Evolutionary conservation across 306 rosid genomes (phyloP), one percentile per base, ranked within the genome.

Genomic region (Citrullus colocynthis): DNA sequence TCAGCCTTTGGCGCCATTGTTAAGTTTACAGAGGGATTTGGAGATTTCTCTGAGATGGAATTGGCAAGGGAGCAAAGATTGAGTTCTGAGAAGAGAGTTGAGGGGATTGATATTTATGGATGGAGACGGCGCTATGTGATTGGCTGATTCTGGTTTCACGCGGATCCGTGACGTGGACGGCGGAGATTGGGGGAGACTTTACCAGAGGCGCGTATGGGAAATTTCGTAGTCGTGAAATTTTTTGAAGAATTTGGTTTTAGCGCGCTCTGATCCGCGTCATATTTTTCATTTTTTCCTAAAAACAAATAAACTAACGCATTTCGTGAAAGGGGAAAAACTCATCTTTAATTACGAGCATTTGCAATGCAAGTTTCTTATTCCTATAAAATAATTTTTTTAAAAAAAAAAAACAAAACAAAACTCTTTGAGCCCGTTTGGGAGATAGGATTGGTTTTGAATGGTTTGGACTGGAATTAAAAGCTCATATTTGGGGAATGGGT

Each of bases 1-100:
- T 86, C 90, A 0, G 80, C 90, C 88, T 86, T 88, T 0, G 87
- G 86, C 80, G 80, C 74, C 80, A 78, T 44, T 9, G 73, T 9
- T 39, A 3, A 9, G 0, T 17, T 0, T 0, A 64, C 48, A 0
- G 9, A 66, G 73, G 32, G 1, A 58, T 20, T 58, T 20, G 32
- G 32, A 20, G 65, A 3, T 16, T 32, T 32, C 49, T 44, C 0
- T 9, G 49, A 44, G 49, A 44, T 11, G 49, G 13, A 44, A 9
- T 9, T 6, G 13, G 10, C 12, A 2, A 9, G 49, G 7, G 15
- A 18, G n/a, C 15, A 7, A 17, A 64, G 2, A 16, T 48, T 64
- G 11, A 14, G 14, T 64, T 7, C 6, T 64, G 28, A 16, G 12
- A 1, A 0, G 3, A 0, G 28, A 17, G 18, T 1, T 0, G 12